phyloP scores from a whole-genome alignment of 2,329 filamentous ascomycete species.

The Talaromyces sp. region DNA sequence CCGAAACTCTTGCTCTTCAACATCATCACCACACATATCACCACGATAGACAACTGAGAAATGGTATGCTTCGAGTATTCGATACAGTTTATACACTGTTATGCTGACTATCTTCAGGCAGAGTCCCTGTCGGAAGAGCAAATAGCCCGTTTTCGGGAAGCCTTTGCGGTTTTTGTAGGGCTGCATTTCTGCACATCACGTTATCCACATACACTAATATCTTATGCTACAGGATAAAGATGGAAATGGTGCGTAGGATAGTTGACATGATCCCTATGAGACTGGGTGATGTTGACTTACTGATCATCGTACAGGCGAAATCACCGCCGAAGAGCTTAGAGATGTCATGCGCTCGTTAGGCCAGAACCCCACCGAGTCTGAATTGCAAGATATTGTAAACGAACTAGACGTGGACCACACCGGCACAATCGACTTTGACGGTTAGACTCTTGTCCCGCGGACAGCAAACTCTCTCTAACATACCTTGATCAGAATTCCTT shows the following conservation, averaged over 20 bases:
- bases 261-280: background rate
- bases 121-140: slow-evolving; percentile 99
- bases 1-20: background rate
- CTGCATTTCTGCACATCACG: slow-evolving; percentile 5
- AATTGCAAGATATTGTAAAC: slow-evolving; percentile 92
- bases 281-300: background rate
- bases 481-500: slow-evolving; percentile 64
- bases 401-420: slow-evolving; percentile 91
- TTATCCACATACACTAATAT: background rate
- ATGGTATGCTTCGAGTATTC: background rate
- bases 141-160: slow-evolving; percentile 99
- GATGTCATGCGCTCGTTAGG: slow-evolving; percentile 88
- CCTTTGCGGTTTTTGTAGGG: slow-evolving; percentile 99
- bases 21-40: background rate
- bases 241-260: slow-evolving; percentile 71
- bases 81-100: background rate
- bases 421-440: slow-evolving; percentile 86
- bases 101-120: slow-evolving; percentile 58
- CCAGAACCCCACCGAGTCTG: slow-evolving; percentile 85
- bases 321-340: slow-evolving; percentile 85
- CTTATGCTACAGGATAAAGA: slow-evolving; percentile 68
- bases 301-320: slow-evolving; percentile 61
- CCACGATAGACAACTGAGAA: background rate
- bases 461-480: slow-evolving; percentile 10
- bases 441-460: slow-evolving; percentile 47